Evolutionary conservation across 495 filamentous ascomycete species (phyloP).

Genomic region (Talaromyces proteolyticus): DNA sequence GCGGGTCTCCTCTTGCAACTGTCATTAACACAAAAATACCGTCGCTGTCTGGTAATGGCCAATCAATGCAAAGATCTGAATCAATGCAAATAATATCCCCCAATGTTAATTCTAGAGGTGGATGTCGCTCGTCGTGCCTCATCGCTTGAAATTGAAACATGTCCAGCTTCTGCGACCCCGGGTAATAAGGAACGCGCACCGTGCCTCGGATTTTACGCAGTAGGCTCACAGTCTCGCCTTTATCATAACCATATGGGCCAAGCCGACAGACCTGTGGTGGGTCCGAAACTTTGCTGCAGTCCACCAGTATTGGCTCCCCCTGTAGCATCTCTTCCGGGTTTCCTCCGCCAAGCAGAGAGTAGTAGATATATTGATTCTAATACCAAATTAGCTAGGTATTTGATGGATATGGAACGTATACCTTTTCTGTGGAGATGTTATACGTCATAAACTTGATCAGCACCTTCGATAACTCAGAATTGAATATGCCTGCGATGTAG

Average conservation of each 20-base stretch:
- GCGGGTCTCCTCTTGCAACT: not conserved
- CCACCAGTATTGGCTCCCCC: not conserved
- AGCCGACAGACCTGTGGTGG: not conserved
- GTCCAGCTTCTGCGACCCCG: not conserved
- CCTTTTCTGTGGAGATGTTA: not conserved
- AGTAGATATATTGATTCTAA: not conserved
- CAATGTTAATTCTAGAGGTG: not conserved
- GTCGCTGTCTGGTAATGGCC: not conserved
- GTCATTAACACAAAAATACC: not conserved
- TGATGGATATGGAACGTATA: not conserved
- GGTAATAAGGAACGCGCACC: not conserved
- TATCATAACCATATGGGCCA: not conserved
- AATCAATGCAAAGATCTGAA: not conserved
- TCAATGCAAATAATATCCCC: not conserved
- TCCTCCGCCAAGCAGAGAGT: not conserved
- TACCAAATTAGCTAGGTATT: not conserved
- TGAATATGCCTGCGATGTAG: not conserved
- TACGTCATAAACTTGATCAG: not conserved
- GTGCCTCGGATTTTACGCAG: not conserved
- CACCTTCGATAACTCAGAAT: not conserved
- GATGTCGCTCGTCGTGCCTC: not conserved
- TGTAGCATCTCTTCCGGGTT: not conserved
- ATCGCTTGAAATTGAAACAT: not conserved
- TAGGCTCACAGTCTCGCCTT: not conserved
- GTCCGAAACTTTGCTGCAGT: not conserved